Evolutionary conservation across 805 yeast species (phyloP).

Genomic region (Yarrowia deformans): DNA sequence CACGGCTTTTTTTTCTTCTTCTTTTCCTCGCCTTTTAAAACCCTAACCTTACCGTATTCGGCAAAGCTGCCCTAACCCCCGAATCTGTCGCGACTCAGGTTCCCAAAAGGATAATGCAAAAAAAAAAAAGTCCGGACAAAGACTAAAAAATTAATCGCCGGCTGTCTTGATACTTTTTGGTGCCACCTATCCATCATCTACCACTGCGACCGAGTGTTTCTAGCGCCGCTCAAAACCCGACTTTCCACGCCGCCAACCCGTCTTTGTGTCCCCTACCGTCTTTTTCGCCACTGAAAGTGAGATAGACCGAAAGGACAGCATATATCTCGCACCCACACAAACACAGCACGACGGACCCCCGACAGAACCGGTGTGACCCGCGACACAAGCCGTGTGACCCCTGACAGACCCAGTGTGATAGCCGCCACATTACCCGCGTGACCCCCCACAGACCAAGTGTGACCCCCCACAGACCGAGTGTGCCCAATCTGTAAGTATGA

Average conservation of each 20-base stretch:
- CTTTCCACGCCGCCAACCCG: not conserved
- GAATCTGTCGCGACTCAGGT: slow-evolving; percentile 33
- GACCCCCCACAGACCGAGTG: no score
- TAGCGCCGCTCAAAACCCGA: not conserved
- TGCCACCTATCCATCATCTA: not conserved
- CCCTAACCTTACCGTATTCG: slow-evolving; percentile 32
- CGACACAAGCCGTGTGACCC: not conserved
- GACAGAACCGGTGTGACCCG: not conserved
- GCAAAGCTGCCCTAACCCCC: slow-evolving; percentile 9
- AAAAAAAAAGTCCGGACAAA: slow-evolving; percentile 27
- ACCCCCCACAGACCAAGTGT: no score
- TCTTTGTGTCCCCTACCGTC: not conserved
- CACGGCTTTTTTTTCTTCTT: no score
- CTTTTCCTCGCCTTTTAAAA: not conserved
- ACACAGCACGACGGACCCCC: not conserved
- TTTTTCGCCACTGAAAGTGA: not conserved
- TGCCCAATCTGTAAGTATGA: no score
- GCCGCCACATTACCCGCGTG: no score
- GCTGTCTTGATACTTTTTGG: not conserved
- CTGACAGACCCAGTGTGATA: no score
- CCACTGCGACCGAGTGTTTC: no score
- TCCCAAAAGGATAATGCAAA: slow-evolving; percentile 18
- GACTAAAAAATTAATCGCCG: slow-evolving; percentile 22
- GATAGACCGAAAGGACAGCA: slow-evolving; percentile 1
- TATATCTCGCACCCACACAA: not conserved